phyloP scores from a whole-genome alignment of 306 rosid species.

The Potentilla sterilis region DNA sequence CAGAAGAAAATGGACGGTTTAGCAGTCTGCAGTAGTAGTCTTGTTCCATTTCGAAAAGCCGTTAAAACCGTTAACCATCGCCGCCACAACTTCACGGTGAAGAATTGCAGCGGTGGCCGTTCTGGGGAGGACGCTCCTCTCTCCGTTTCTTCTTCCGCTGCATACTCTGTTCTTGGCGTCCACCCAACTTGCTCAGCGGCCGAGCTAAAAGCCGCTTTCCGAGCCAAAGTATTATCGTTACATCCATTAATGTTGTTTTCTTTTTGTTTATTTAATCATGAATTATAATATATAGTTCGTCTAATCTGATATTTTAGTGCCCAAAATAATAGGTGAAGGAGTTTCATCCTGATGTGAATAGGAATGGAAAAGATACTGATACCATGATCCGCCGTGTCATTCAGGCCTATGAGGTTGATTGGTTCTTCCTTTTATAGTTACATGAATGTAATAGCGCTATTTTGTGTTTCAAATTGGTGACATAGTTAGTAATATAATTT shows the following conservation, averaged over 20 bases:
- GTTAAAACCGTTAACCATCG: not conserved
- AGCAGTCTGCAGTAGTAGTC: constrained; percentile 12
- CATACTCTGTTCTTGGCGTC: constrained; percentile 64
- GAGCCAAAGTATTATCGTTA: constrained; percentile 51
- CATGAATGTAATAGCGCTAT: not conserved
- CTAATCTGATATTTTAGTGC: not conserved
- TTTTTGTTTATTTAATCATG: not conserved
- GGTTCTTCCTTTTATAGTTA: not conserved
- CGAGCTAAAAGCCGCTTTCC: constrained; percentile 81
- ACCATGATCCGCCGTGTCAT: constrained; percentile 80
- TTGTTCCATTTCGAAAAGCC: constrained; percentile 41
- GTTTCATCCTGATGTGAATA: constrained; percentile 78
- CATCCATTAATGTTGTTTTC: not conserved
- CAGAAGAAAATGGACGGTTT: constrained; percentile 32
- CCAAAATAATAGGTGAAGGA: constrained; percentile 61
- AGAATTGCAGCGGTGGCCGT: constrained; percentile 30
- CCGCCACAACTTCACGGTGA: constrained; percentile 24
- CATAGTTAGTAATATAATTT: constrained; percentile 4
- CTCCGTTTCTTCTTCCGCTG: constrained; percentile 38
- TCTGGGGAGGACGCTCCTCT: constrained; percentile 38
- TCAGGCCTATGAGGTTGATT: constrained; percentile 69
- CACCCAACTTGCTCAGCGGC: constrained; percentile 56
- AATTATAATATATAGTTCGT: not conserved
- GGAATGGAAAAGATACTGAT: constrained; percentile 49
- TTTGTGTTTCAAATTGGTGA: not conserved